These are phyloP conservation scores for Ophiosphaerella herpotricha DNA, from an alignment of 2,329 filamentous ascomycete genomes.

Conservation along the genomic window DNA sequence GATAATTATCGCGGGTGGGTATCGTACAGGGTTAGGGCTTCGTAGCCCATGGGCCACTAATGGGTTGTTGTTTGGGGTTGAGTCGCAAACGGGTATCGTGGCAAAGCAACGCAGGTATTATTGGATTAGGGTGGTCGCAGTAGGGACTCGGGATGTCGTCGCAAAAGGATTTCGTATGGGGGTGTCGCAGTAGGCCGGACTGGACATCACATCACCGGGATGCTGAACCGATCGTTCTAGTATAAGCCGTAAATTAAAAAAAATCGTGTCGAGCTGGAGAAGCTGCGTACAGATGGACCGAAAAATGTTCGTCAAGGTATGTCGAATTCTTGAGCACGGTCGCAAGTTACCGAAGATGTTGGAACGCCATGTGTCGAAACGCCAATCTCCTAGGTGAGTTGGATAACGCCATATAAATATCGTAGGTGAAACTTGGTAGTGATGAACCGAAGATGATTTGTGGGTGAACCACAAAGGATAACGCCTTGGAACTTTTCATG, in stretches of 20 bases:
- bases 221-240: conserved; percentile 20
- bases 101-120: conserved; percentile 10
- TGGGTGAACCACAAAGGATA: not conserved
- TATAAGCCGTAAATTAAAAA: conserved; percentile 36
- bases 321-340: conserved; percentile 9
- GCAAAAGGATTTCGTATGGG: conserved; percentile 14
- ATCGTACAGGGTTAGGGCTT: conserved; percentile 8
- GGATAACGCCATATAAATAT: conserved; percentile 7
- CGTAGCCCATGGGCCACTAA: not conserved
- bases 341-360: conserved; percentile 12
- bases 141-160: conserved; percentile 18
- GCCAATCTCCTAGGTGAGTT: not conserved
- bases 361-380: conserved; percentile 7
- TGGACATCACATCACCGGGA: conserved; percentile 28
- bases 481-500: not conserved
- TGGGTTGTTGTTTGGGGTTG: conserved; percentile 10
- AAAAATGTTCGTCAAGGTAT: conserved; percentile 15
- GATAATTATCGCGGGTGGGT: not conserved
- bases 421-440: not conserved
- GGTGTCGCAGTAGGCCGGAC: conserved; percentile 14
- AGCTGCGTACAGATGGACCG: conserved; percentile 19
- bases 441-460: not conserved
- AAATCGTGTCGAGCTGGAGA: conserved; percentile 17
- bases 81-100: conserved; percentile 23
- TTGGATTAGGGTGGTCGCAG: conserved; percentile 13